Conservation (phyloP, 1,284 basidiomycete genomes). For the Ustilago hordei region DNA sequence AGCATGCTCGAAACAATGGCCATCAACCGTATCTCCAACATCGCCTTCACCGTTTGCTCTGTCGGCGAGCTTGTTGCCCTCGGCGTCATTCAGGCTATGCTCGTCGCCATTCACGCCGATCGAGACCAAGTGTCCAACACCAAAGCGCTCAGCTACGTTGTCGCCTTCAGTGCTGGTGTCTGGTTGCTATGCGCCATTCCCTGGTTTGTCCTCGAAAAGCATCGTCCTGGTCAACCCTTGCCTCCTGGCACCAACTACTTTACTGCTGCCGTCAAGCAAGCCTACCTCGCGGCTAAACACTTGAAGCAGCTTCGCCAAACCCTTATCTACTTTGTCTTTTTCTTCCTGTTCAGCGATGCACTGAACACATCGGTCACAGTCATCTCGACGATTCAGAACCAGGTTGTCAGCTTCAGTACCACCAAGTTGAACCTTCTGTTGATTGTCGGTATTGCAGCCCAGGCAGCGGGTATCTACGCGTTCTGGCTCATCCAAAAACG, state of each 20-base stretch:
- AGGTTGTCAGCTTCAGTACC: conserved; percentile 80
- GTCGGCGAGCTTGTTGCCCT: conserved; percentile 81
- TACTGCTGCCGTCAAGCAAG: conserved; percentile 73
- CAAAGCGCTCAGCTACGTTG: conserved; percentile 72
- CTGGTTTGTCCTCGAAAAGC: conserved; percentile 76
- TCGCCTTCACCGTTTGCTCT: conserved; percentile 81
- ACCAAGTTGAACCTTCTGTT: conserved; percentile 77
- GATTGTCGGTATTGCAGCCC: conserved; percentile 81
- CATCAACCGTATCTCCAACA: conserved; percentile 86
- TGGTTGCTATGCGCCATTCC: conserved; percentile 79
- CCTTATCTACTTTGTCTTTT: conserved; percentile 74
- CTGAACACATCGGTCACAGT: conserved; percentile 85
- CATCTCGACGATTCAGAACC: conserved; percentile 81
- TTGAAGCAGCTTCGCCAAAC: conserved; percentile 26
- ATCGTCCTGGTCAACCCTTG: conserved; percentile 70
- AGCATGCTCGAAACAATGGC: conserved; percentile 82
- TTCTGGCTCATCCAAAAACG: conserved; percentile 82
- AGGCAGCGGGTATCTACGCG: conserved; percentile 78
- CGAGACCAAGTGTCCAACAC: conserved; percentile 67
- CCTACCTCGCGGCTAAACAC: conserved; percentile 29
- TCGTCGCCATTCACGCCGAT: conserved; percentile 75
- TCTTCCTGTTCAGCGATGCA: conserved; percentile 82
- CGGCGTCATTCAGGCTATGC: conserved; percentile 81
- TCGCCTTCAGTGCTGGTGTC: conserved; percentile 68
- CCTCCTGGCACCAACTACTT: conserved; percentile 77